These are phyloP conservation scores for Planoprotostelium fungivorum DNA, from an alignment of 78 protist genomes.

Conservation along the genomic window DNA sequence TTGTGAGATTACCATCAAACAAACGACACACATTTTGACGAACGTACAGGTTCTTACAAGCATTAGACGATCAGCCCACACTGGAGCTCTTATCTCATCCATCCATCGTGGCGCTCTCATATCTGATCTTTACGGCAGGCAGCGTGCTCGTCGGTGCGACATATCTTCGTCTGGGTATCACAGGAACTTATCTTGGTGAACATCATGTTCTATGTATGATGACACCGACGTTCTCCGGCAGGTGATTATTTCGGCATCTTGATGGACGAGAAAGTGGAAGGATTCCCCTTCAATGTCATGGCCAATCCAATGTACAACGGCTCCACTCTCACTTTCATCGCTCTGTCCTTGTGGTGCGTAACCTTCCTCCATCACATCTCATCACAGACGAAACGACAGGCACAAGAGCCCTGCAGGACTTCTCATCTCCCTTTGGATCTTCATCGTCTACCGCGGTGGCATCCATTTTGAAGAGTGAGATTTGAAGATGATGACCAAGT, in stretches of 20 bases:
- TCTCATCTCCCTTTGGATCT: constrained; percentile 23
- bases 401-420: constrained; percentile 47
- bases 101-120: background rate
- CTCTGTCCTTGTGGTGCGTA: constrained; percentile 20
- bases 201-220: background rate
- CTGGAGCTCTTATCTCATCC: constrained; percentile 1
- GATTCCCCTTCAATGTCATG: constrained; percentile 82
- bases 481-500: background rate
- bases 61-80: constrained; percentile 28
- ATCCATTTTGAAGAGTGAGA: constrained; percentile 31
- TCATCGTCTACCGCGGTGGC: constrained; percentile 47
- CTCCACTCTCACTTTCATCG: constrained; percentile 63
- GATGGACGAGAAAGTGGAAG: constrained; percentile 71
- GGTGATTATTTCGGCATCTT: constrained; percentile 86
- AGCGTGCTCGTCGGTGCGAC: constrained; percentile 48
- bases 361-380: background rate
- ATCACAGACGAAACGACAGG: background rate
- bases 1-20: constrained; percentile 14
- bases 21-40: background rate
- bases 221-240: background rate
- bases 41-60: constrained; percentile 31
- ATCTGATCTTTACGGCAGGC: constrained; percentile 30
- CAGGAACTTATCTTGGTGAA: constrained; percentile 80
- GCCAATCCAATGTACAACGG: constrained; percentile 85
- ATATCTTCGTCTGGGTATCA: constrained; percentile 67